Conservation (phyloP, 2,329 filamentous ascomycete genomes). For the Aspergillus quadricinctus region DNA sequence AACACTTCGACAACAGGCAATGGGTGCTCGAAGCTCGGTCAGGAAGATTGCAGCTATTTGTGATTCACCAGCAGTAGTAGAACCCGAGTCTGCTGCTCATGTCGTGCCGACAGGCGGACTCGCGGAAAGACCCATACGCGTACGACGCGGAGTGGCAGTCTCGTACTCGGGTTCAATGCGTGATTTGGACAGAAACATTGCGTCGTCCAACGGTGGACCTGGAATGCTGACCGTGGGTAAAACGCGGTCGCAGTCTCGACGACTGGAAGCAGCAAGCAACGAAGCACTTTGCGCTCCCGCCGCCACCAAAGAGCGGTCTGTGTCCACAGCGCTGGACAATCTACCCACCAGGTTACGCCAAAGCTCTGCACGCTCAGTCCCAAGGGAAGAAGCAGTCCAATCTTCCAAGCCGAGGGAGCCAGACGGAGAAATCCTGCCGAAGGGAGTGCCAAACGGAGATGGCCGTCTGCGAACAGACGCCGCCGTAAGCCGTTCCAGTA, state of each 20-base stretch:
- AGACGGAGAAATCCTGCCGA: conserved; percentile 1
- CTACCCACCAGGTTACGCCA: conserved; percentile 10
- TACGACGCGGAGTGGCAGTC: conserved; percentile 30
- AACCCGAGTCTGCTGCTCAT: conserved; percentile 12
- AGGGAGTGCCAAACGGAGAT: neutral
- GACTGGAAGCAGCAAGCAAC: conserved; percentile 29
- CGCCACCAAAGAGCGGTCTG: conserved; percentile 18
- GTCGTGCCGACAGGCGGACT: conserved; percentile 27
- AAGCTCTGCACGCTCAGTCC: conserved; percentile 6
- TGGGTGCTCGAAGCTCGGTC: conserved; percentile 28
- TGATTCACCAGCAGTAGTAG: conserved; percentile 17
- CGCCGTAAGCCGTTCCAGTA: conserved; percentile 21
- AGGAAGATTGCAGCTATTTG: conserved; percentile 23
- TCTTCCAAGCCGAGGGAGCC: neutral
- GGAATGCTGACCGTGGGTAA: conserved; percentile 36
- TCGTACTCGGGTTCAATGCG: conserved; percentile 32
- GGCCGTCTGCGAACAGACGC: conserved; percentile 11
- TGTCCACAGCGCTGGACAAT: conserved; percentile 18
- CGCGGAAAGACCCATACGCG: conserved; percentile 37
- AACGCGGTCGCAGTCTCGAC: conserved; percentile 39
- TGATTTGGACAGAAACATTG: conserved; percentile 24
- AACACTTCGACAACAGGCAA: conserved; percentile 43
- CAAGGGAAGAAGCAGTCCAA: neutral
- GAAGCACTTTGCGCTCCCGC: conserved; percentile 11
- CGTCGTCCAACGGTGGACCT: conserved; percentile 25